These are phyloP conservation scores for Plasmodium coatneyi DNA, from an alignment of 169 alveolate species.

Conservation along the genomic window DNA sequence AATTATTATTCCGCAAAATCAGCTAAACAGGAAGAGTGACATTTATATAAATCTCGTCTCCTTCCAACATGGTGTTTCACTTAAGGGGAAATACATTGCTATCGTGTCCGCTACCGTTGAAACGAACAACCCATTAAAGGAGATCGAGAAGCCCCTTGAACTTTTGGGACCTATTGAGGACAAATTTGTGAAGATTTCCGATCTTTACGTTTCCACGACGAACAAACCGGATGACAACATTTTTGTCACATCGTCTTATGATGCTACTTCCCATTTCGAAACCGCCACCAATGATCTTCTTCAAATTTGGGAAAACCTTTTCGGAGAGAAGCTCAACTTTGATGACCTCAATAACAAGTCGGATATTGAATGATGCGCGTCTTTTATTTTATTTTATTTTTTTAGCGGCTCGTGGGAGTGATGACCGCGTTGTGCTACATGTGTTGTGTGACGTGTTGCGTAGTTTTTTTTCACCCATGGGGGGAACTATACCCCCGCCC, in stretches of 20 bases:
- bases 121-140: slow-evolving; percentile 93
- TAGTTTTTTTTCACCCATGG: not conserved
- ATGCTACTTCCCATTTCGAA: slow-evolving; percentile 98
- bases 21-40: slow-evolving; percentile 92
- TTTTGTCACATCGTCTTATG: slow-evolving; percentile 94
- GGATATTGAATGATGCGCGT: slow-evolving; percentile 14
- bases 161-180: slow-evolving; percentile 95
- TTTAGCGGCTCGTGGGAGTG: not conserved
- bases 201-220: slow-evolving; percentile 91
- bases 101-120: slow-evolving; percentile 97
- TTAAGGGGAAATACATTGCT: slow-evolving; percentile 96
- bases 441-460: not conserved
- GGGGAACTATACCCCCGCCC: not conserved
- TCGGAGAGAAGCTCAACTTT: slow-evolving; percentile 69
- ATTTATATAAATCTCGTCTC: slow-evolving; percentile 95
- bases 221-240: slow-evolving; percentile 91
- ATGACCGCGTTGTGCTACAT: not conserved
- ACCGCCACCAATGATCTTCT: slow-evolving; percentile 96
- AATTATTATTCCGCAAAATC: slow-evolving; percentile 96
- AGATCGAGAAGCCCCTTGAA: slow-evolving; percentile 94
- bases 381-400: not conserved
- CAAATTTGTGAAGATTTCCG: slow-evolving; percentile 91
- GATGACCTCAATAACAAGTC: slow-evolving; percentile 52
- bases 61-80: slow-evolving; percentile 93
- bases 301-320: slow-evolving; percentile 83